Conservation (phyloP, 176 grass and related monocot species). For the Oryza meyeriana region DNA sequence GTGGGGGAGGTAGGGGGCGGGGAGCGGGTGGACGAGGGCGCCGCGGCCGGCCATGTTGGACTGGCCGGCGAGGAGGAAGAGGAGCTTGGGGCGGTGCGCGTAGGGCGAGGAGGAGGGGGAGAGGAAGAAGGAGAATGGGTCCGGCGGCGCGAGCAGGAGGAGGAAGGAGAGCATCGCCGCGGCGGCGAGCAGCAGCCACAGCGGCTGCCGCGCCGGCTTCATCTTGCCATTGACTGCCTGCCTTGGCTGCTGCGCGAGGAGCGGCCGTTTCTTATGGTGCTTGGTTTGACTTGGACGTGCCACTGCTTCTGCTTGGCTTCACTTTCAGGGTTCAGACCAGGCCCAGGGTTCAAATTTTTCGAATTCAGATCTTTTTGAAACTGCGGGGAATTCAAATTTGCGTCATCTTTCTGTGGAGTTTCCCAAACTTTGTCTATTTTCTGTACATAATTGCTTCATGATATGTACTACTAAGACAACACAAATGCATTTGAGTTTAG, state of each 20-base stretch:
- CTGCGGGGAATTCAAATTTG: not conserved
- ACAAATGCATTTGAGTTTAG: no score
- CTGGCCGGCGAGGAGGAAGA: slow-evolving; percentile 87
- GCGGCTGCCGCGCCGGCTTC: slow-evolving; percentile 45
- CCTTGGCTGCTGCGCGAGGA: no score
- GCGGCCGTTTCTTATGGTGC: not conserved
- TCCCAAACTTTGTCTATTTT: no score
- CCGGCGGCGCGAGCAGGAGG: slow-evolving; percentile 26
- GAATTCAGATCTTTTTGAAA: not conserved
- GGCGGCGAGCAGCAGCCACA: slow-evolving; percentile 14
- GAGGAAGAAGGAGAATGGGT: slow-evolving; percentile 13
- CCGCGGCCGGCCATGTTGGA: slow-evolving; percentile 98
- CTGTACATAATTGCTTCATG: no score
- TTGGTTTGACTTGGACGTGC: not conserved
- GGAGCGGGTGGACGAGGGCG: not conserved
- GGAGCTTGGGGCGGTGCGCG: slow-evolving; percentile 41
- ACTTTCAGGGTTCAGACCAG: not conserved
- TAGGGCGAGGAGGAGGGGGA: slow-evolving; percentile 33
- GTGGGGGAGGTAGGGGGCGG: slow-evolving; percentile 29
- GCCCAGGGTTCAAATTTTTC: no score
- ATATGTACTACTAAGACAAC: no score
- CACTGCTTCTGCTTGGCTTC: not conserved
- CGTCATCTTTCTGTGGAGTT: no score
- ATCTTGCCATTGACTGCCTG: not conserved
- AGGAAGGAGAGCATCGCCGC: slow-evolving; percentile 38